Evolutionary conservation across 352 stramenopile genomes (phyloP), one percentile per base, ranked within the genome.

Genomic region (Pythium periplocum): DNA sequence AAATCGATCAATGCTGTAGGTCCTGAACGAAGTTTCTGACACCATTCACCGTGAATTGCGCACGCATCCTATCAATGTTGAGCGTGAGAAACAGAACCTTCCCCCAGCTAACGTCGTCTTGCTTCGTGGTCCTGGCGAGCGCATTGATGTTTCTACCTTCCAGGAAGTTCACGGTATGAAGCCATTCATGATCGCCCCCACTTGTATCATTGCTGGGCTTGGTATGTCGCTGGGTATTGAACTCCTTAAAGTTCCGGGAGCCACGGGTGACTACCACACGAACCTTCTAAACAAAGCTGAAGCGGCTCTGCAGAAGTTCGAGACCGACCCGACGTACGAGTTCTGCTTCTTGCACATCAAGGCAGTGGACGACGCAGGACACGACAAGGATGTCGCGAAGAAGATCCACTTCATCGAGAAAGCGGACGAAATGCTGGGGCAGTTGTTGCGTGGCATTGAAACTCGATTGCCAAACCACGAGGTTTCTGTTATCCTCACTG

Each of bases 281-380:
- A 87, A 93, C 43, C 50, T 95, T 33, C 41, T 83, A 4, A 71
- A 79, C n/a, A 95, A 95, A 56, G 85, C 83, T 40, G 69, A 92
- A 47, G 88, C 73, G 1, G 81, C 85, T 33, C 46, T 95, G 30
- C 45, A 75, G n/a, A 38, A 69, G 37, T 62, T 95, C 1, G 53
- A 26, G 1, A 39, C 65, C 11, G 58, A 70, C 31, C 40, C 51
- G 30, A 26, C 35, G 1, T 88, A 78, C 43, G 83, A 93, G 51
- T 95, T 95, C 56, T 77, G 73, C 0, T 95, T 95, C 61, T 72
- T 95, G 1, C 85, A 95, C 45, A 74, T 93, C 34, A 95, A 95
- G 55, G 85, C 85, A 4, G 85, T 95, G 8, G 85, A 95, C 48
- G 85, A 95, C 58, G 85, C 85, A 44, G 85, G 85, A 6, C 85